Percentiles rank a stretch among this genome's conserved stretches.
phyloP scores from a whole-genome alignment of 176 grass and related monocot species.

The Saccharum officinarum region DNA sequence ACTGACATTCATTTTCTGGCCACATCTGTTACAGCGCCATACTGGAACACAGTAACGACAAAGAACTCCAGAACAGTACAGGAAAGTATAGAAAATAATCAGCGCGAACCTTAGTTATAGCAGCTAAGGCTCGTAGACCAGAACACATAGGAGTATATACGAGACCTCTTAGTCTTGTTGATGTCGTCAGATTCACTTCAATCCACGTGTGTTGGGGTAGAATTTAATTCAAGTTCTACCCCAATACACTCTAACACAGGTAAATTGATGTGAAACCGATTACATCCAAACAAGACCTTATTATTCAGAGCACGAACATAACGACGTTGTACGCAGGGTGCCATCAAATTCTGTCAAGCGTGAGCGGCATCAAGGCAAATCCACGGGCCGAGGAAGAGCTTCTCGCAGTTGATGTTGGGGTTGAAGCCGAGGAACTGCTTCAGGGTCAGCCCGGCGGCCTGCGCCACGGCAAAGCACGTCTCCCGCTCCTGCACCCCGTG shows the following conservation, averaged over 20 bases:
- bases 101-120: not conserved
- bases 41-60: too few species aligned
- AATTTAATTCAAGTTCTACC: too few species aligned
- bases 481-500: slow-evolving; percentile 26
- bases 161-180: too few species aligned
- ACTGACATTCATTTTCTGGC: too few species aligned
- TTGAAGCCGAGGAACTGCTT: slow-evolving; percentile 40
- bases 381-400: slow-evolving; percentile 50
- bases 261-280: too few species aligned
- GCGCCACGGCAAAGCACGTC: slow-evolving; percentile 32
- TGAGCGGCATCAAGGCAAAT: slow-evolving; percentile 21
- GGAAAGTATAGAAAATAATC: not conserved
- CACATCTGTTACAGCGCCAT: too few species aligned
- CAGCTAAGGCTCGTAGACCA: not conserved
- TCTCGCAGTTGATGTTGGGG: slow-evolving; percentile 46
- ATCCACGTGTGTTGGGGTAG: too few species aligned
- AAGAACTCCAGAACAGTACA: not conserved
- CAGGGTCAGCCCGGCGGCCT: not conserved
- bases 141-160: too few species aligned
- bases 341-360: not conserved
- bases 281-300: too few species aligned
- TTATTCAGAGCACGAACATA: slow-evolving; percentile 3
- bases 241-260: too few species aligned
- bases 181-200: too few species aligned
- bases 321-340: too few species aligned